Base-by-base conservation (phyloP, 768 basidiomycete genomes). In the Agrocybe pediades region DNA sequence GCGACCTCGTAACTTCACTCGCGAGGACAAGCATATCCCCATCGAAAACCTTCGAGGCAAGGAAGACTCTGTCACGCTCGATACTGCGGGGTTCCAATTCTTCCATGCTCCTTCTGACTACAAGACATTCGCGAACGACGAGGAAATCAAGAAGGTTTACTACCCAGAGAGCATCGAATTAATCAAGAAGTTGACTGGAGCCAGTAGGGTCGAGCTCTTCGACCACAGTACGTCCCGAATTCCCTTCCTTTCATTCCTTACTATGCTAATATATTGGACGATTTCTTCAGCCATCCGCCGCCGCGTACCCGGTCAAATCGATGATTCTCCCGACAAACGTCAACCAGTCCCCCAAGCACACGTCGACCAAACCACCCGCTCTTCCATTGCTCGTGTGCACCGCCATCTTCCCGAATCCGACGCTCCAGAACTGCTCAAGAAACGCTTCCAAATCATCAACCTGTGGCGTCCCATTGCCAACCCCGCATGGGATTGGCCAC, bases 141-240 rank as follows among this genome's bases (percentile, higher is more conserved):
- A 74, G n/a, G 77, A 77, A 27, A 77, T 87, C 41, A 57, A 73
- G 59, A 59, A 57, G 42, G 80, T 79, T 46, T 87, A 88, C 61
- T 87, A 86, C 59, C 76, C 78, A 0, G 86, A 87, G 67, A 80
- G 80, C 58, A 72, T 76, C 21, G 79, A 80, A 62, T 70, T 85
- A 33, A 65, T 87, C 42, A 85, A 86, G 70, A 63, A 80, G 53
- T 49, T 82, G 9, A 85, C 84, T 0, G 84, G 86, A 3, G 86
- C 85, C 0, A 79, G 72, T 56, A 70, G 74, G 26, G 82, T 84
- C 13, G 78, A 67, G 17, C 42, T 85, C 15, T 87, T 87, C 57
- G 84, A 86, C 61, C 84, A 86, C 59, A 86, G 85, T 83, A 51
- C 47, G 83, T 59, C 49, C 51, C 26, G 41, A 52, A 19, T 54